These are phyloP conservation scores for Sphagnum fallax DNA, from an alignment of 228 moss, liverwort and hornwort genomes.

Conservation along the genomic window DNA sequence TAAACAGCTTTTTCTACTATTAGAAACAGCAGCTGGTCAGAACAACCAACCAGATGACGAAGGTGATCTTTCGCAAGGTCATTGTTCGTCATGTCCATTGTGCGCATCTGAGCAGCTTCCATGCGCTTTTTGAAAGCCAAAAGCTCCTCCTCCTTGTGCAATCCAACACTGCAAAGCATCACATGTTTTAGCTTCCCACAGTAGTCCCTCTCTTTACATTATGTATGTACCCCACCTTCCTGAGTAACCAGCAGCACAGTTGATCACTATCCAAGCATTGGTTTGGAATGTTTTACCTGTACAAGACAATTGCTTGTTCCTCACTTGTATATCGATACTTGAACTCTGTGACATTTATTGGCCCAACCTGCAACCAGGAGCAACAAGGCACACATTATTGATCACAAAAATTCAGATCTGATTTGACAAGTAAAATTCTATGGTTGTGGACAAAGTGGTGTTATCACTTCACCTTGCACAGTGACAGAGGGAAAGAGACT, in stretches of 20 bases:
- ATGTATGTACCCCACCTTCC: background rate
- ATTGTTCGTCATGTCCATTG: constrained; percentile 79
- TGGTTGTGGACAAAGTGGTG: too few relatives aligned
- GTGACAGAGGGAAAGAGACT: background rate
- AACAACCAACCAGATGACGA: constrained; percentile 47
- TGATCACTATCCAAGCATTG: too few relatives aligned
- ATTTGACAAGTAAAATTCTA: too few relatives aligned
- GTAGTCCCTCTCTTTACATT: background rate
- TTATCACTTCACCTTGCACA: too few relatives aligned
- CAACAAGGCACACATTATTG: too few relatives aligned
- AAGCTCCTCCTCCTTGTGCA: constrained; percentile 67
- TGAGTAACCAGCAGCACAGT: too few relatives aligned
- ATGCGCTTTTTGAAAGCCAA: constrained; percentile 43
- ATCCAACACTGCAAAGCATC: constrained; percentile 47
- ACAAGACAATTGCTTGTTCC: constrained; percentile 78
- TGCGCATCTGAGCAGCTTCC: constrained; percentile 49
- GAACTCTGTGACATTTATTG: constrained; percentile 76
- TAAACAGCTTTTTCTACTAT: too few relatives aligned
- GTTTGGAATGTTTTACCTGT: constrained; percentile 21
- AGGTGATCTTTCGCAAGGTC: constrained; percentile 97
- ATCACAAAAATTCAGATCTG: too few relatives aligned
- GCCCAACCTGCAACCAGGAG: constrained; percentile 43
- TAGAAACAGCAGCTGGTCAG: too few relatives aligned
- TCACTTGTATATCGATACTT: constrained; percentile 71
- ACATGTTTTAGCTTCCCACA: constrained; percentile 2